phyloP scores from a whole-genome alignment of 495 filamentous ascomycete genomes.

The Xylaria longipes region DNA sequence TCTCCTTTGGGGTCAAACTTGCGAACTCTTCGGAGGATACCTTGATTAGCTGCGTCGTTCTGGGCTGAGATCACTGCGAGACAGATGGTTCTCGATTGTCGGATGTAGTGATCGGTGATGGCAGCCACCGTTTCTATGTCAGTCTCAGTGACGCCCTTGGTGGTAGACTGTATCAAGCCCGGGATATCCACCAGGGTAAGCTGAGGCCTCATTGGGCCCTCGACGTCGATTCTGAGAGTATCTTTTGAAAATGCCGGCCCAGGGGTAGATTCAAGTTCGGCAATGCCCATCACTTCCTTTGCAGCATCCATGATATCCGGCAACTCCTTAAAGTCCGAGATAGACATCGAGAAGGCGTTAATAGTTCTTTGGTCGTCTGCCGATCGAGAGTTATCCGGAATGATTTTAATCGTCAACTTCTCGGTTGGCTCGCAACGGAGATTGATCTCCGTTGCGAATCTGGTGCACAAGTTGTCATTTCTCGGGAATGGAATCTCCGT shows the following conservation, averaged over 20 bases:
- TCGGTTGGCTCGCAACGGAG: constrained; percentile 3
- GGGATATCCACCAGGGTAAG: constrained; percentile 4
- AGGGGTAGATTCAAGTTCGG: constrained; percentile 1
- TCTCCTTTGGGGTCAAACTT: constrained; percentile 48
- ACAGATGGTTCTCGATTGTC: constrained; percentile 52
- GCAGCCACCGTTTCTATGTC: not conserved
- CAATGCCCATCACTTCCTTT: not conserved
- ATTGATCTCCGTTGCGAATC: constrained; percentile 64
- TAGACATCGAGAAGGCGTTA: not conserved
- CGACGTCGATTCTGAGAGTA: constrained; percentile 2
- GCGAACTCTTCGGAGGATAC: constrained; percentile 43
- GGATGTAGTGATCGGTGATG: constrained; percentile 45
- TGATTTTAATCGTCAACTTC: not conserved
- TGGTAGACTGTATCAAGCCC: constrained; percentile 9
- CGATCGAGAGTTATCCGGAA: not conserved
- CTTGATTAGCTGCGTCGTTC: constrained; percentile 55
- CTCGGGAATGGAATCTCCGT: constrained; percentile 70
- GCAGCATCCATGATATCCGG: not conserved
- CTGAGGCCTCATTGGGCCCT: not conserved
- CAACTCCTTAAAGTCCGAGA: not conserved
- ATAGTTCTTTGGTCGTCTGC: not conserved
- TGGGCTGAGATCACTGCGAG: constrained; percentile 54
- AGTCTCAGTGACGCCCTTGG: not conserved
- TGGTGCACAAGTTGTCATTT: constrained; percentile 66
- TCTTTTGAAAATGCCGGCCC: not conserved